phyloP scores from a whole-genome alignment of 768 basidiomycete genomes.

The Cystobasidium ongulense region DNA sequence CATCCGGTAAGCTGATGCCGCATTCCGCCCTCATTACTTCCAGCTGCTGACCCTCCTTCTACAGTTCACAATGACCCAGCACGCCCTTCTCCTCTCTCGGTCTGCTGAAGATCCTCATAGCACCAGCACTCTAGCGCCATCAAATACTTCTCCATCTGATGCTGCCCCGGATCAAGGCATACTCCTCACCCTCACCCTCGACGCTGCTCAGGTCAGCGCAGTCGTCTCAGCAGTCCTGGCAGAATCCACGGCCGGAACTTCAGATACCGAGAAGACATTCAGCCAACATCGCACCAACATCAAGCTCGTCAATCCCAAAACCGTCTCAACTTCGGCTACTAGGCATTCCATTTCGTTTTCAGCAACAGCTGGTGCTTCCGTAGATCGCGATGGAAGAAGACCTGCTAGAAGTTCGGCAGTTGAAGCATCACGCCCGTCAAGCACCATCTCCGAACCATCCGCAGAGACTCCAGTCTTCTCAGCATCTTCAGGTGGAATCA shows the following conservation, averaged over 20 bases:
- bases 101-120: background rate
- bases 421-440: background rate
- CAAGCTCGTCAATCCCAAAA: constrained; percentile 1
- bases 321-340: background rate
- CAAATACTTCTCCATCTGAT: background rate
- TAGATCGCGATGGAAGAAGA: too few relatives aligned
- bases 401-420: background rate
- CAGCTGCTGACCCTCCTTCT: background rate
- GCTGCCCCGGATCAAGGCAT: background rate
- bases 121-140: background rate
- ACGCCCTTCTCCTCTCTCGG: background rate
- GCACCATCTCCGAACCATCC: background rate
- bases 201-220: constrained; percentile 1
- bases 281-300: background rate
- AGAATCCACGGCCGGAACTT: background rate
- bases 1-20: too few relatives aligned
- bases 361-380: background rate
- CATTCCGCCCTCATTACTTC: too few relatives aligned
- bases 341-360: background rate
- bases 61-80: background rate
- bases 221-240: background rate
- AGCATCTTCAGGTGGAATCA: background rate
- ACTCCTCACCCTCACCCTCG: background rate
- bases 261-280: background rate
- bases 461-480: too few relatives aligned